Base-by-base conservation (phyloP, 257 asterid genomes). In the Gentiana straminea region DNA sequence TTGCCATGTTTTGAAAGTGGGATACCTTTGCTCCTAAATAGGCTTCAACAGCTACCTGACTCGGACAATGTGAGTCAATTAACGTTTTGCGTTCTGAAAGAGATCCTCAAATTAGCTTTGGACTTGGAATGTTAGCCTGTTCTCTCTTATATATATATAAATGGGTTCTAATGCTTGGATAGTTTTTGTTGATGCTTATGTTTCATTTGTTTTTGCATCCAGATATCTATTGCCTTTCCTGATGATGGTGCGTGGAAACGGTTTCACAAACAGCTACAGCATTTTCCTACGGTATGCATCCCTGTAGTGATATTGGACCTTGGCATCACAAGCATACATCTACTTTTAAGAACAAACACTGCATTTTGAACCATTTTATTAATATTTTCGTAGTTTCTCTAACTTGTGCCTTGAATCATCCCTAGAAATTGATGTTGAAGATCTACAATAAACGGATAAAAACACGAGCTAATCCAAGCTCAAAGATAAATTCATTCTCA, bases 241-340 rank as follows among this genome's bases (percentile, higher is more conserved):
- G 99, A 92, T 63, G 99, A 92, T 74, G 97, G 99, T 54, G 97
- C 99, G 48, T 87, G 99, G 96, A 92, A 92, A 76, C 85, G 99
- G 60, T 92, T 92, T 71, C 89, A 92, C 87, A 85, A 88, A 81
- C 99, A 85, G 81, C 85, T 92, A 38, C 99, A 92, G 75, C 99
- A 92, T 81, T 92, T 92, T 60, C 99, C 99, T 4, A 85, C 73
- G 93, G 98, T 92, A 87, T 52, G 57, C 34, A 61, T 63, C 58
- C 70, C 52, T 58, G 55, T 46, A 36, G 24, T 61, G 37, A 61
- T 47, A 33, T 55, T 9, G 54, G 66, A 66, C 57, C 61, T 54
- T 39, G 39, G 33, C 45, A 15, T 41, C 13, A 47, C 55, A 36
- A 36, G 1, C 54, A 39, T 41, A 41, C 10, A 5, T 2, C 11